A percentile compares a stretch with the other conserved stretches of the same genome.
Conservation (phyloP, 2,329 filamentous ascomycete genomes). For the Penicillium polonicum region DNA sequence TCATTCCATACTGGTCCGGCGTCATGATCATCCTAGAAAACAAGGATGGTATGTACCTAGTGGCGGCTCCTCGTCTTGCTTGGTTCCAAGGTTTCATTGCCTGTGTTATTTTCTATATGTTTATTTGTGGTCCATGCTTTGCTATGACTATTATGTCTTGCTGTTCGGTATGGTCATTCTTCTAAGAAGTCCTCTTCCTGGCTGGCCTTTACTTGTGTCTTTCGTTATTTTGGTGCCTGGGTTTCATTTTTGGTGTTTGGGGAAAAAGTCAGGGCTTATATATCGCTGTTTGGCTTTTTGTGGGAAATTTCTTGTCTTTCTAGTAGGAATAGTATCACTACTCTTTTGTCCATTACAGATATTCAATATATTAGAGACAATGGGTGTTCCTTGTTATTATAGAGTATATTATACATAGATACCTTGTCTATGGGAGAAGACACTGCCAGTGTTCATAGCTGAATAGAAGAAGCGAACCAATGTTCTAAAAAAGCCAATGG, state of each 20-base stretch:
- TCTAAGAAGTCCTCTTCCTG: neutral
- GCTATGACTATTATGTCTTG: constrained; percentile 3
- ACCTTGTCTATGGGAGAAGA: neutral
- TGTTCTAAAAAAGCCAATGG: neutral
- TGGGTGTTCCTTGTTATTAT: neutral
- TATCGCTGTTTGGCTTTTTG: constrained; percentile 6
- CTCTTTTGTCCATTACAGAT: constrained; percentile 2
- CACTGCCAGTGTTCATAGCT: neutral
- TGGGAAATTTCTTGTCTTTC: constrained; percentile 1
- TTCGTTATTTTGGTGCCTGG: constrained; percentile 3
- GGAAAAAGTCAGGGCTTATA: constrained; percentile 13
- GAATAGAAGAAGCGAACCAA: neutral
- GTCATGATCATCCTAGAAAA: constrained; percentile 18
- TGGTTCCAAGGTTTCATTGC: neutral
- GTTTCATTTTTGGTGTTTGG: constrained; percentile 9
- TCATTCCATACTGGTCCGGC: constrained; percentile 19
- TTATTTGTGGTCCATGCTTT: constrained; percentile 1
- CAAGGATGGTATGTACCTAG: constrained; percentile 4
- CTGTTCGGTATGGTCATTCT: constrained; percentile 2
- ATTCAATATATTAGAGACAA: neutral
- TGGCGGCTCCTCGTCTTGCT: neutral
- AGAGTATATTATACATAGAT: neutral
- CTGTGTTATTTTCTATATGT: neutral
- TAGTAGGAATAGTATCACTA: constrained; percentile 13
- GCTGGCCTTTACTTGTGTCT: constrained; percentile 1